Evolutionary conservation across 306 rosid species (phyloP), one percentile per base, ranked within the genome.

Genomic region (Nissolia schottii): DNA sequence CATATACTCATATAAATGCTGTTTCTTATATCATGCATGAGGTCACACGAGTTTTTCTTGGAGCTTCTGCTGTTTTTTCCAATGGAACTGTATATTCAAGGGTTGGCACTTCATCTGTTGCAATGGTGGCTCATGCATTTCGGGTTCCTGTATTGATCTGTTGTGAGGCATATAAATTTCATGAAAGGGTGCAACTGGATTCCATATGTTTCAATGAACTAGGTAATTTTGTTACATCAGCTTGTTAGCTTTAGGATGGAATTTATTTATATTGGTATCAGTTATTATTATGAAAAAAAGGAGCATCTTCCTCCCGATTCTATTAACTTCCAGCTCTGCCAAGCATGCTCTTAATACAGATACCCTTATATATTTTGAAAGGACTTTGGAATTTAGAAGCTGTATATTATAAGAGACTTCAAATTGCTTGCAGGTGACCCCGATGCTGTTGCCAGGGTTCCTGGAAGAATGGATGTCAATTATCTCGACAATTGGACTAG

Each of bases 171-270:
- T 88, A 86, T 64, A 88, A 88, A 56, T 88, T 88, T 80, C 93
- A 88, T 49, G 93, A 88, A 82, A 84, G 93, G 74, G 90, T 88
- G 45, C 93, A 84, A 68, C 93, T 88, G 71, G 93, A 88, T 76
- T 88, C 93, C 3, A 84, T 88, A 40, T 88, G 93, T 77, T 85
- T 76, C 18, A 88, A 88, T 8, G 93, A 88, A 73, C 77, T 88
- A 49, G 90, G 93, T 88, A 80, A 4, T 75, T 16, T 57, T 68
- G 50, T 60, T 19, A 22, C 46, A n/a, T 12, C 15, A 31, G 72
- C 38, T 65, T 67, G 28, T 34, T 62, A 2, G 4, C 25, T 3
- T 70, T 64, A 13, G 68, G 34, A 40, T 14, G 10, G 54, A 2
- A 7, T 46, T 34, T 11, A 59, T 6, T 6, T 15, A 3, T 12